Conservation (phyloP, 2,329 filamentous ascomycete species). For the Pseudomassariella vexata region DNA sequence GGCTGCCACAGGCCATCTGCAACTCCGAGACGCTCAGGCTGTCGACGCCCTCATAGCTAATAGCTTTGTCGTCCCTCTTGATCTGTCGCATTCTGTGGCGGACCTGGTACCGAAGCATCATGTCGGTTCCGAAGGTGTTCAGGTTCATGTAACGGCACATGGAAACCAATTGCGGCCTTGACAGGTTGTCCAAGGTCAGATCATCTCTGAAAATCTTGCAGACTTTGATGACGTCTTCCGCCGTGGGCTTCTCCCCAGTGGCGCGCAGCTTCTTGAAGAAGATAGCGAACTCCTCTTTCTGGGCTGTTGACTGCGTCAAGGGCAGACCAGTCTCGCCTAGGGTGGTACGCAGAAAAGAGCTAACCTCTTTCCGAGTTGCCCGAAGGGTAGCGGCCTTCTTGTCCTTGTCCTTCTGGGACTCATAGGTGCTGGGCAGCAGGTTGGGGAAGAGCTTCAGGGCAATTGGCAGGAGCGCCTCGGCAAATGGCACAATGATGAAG, state of each 20-base stretch:
- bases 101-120: constrained; percentile 95
- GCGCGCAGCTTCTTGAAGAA: constrained; percentile 96
- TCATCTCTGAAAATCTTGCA: constrained; percentile 99
- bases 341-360: constrained; percentile 80
- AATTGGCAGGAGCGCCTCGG: constrained; percentile 84
- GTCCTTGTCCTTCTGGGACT: constrained; percentile 86
- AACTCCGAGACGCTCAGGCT: constrained; percentile 89
- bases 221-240: constrained; percentile 92
- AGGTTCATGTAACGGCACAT: constrained; percentile 99
- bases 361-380: constrained; percentile 88
- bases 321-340: constrained; percentile 91
- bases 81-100: constrained; percentile 98
- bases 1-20: constrained; percentile 84
- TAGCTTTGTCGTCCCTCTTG: constrained; percentile 94
- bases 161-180: constrained; percentile 87
- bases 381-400: constrained; percentile 77
- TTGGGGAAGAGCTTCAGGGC: constrained; percentile 96
- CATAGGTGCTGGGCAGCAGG: constrained; percentile 93
- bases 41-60: constrained; percentile 89
- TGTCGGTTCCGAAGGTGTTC: constrained; percentile 93
- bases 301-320: constrained; percentile 74
- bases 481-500: constrained; percentile 95
- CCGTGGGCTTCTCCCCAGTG: constrained; percentile 83
- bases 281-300: constrained; percentile 88
- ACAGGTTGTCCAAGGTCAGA: constrained; percentile 92